A percentile compares a stretch with the other conserved stretches of the same genome.
These are phyloP conservation scores for Penicillium sp. DNA, from an alignment of 2,329 filamentous ascomycete species.

Conservation along the genomic window DNA sequence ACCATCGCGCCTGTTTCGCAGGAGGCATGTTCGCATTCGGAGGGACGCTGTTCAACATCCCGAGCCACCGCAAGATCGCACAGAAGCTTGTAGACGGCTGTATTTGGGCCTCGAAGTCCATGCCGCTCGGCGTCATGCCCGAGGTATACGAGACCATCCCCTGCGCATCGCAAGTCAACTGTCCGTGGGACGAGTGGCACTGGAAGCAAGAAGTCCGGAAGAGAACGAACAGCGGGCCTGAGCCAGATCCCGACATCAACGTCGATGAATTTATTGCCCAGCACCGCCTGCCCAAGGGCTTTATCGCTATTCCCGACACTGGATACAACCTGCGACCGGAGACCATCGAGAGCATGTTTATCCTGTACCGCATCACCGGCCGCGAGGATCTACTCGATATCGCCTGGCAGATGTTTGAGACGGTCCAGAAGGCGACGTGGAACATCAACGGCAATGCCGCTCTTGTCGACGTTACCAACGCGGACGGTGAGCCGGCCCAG, in stretches of 20 bases:
- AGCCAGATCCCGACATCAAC: constrained; percentile 5
- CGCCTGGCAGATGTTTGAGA: constrained; percentile 81
- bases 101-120: constrained; percentile 54
- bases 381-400: constrained; percentile 71
- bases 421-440: constrained; percentile 64
- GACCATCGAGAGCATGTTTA: constrained; percentile 83
- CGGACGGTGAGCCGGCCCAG: constrained; percentile 32
- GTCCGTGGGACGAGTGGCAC: constrained; percentile 40
- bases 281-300: constrained; percentile 19
- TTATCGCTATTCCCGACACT: constrained; percentile 13
- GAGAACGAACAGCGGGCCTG: constrained; percentile 8
- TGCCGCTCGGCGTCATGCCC: constrained; percentile 54
- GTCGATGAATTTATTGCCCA: constrained; percentile 14
- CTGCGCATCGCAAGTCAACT: constrained; percentile 41
- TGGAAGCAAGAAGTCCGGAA: constrained; percentile 32
- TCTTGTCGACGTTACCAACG: constrained; percentile 24
- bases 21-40: constrained; percentile 57
- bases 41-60: constrained; percentile 51
- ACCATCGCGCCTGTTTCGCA: constrained; percentile 55
- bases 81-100: constrained; percentile 55
- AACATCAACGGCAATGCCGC: constrained; percentile 66
- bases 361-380: constrained; percentile 86
- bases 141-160: constrained; percentile 46
- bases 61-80: constrained; percentile 50
- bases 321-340: constrained; percentile 59